Base-by-base conservation (phyloP, 164 flowering plant species). In the Platanus orientalis region DNA sequence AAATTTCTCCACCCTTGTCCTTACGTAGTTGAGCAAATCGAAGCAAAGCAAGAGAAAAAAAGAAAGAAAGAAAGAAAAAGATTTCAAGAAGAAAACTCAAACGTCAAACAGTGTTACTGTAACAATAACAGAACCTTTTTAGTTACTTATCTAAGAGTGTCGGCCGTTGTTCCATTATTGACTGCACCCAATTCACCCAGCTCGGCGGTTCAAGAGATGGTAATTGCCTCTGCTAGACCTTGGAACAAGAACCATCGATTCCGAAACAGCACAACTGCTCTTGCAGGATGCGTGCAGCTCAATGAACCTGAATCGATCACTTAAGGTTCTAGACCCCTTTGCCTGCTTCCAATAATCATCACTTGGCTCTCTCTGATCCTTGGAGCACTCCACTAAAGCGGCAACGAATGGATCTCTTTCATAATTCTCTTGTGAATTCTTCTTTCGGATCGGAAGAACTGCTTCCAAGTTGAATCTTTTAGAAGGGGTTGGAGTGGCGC, bases 301-400 rank as follows among this genome's bases (percentile, higher is more conserved):
- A 24, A 78, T 49, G 19, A 79, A 71, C 6, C 83, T 81, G 24
- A 81, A 62, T 25, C 79, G 68, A 58, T 81, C 79, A 59, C 75
- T 71, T n/a, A 73, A 26, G 45, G 60, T 80, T 24, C 75, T 70
- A 24, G 79, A 42, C 2, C 58, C 62, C 61, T 73, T 75, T 14
- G 20, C 16, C n/a, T 45, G 6, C 49, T 45, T 45, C 49, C 49
- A 45, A 45, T 19, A 45, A 19, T 45, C n/a, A 2, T 45, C 39
- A 10, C 10, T 19, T 5, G 5, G n/a, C 16, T 17, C 49, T 45
- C 10, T 7, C 30, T 67, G 77, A 55, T 77, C 81, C 54, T 77
- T 82, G 25, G 82, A 80, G 40, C 89, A 85, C 67, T 72, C 76
- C 2, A 79, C 71, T 12, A 85, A 62, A 0, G 90, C 90, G 2